A percentile compares a stretch with the other conserved stretches of the same genome.
Conservation (phyloP, 257 asterid species). For the Fraxinus pennsylvanica region DNA sequence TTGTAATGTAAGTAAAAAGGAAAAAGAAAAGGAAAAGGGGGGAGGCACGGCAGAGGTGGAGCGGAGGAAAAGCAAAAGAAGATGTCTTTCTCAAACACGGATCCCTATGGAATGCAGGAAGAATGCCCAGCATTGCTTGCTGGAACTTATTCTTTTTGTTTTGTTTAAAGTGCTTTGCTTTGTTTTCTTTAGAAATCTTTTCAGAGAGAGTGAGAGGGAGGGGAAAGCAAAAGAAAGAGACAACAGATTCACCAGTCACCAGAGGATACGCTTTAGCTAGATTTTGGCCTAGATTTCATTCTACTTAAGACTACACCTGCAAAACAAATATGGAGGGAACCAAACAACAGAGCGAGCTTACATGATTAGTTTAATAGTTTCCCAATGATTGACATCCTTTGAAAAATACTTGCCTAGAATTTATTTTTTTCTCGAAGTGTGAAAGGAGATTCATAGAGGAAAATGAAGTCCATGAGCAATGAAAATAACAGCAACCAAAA, state of each 20-base stretch:
- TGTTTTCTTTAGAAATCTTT: constrained; percentile 58
- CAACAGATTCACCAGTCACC: constrained; percentile 36
- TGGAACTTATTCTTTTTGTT: constrained; percentile 65
- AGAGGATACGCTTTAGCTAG: constrained; percentile 35
- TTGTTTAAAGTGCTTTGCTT: constrained; percentile 46
- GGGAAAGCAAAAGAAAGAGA: constrained; percentile 33
- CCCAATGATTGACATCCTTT: constrained; percentile 72
- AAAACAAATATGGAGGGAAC: constrained; percentile 50
- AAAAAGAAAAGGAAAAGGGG: constrained; percentile 25
- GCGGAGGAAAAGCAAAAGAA: constrained; percentile 67
- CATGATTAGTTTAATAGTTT: constrained; percentile 58
- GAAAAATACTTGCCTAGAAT: constrained; percentile 12
- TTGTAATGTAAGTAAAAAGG: constrained; percentile 24
- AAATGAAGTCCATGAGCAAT: constrained; percentile 52
- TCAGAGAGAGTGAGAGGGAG: constrained; percentile 34
- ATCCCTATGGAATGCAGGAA: constrained; percentile 90
- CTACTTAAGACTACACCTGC: constrained; percentile 56
- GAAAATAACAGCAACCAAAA: constrained; percentile 38
- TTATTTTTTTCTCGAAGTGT: constrained; percentile 13
- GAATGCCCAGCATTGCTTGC: constrained; percentile 81
- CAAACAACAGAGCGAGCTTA: constrained; percentile 17
- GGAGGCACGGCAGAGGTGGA: constrained; percentile 25
- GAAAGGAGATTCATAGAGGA: constrained; percentile 18
- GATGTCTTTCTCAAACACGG: constrained; percentile 89
- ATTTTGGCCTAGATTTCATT: constrained; percentile 37